Evolutionary conservation across 1,284 basidiomycete species (phyloP), one percentile per base, ranked within the genome.

Genomic region (Cutaneotrichosporon mucoides): DNA sequence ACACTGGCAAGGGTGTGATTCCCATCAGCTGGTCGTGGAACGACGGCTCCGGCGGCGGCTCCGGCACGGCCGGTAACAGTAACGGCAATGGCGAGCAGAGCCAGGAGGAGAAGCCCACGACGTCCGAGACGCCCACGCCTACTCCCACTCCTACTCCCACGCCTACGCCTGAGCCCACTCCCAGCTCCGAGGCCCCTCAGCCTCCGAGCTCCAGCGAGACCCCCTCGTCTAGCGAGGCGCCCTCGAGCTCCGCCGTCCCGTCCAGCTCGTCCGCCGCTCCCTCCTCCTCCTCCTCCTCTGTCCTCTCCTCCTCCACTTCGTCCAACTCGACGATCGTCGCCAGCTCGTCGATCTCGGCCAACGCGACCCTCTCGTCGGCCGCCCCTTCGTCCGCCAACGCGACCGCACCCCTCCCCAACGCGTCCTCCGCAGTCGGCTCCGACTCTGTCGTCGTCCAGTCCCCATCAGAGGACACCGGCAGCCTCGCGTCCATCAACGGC

Each of bases 11-110:
- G 0, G 89, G 88, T 59, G 80, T 85, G 16, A 64, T 90, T 53
- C 78, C 78, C 55, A 85, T 85, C 57, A 66, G 70, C n/a, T 89
- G 87, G 88, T 76, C 64, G 64, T 84, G 79, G 75, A 75, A 76
- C 54, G 78, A 73, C 57, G 80, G 73, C n/a, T 8, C 33, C n/a
- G 54, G 60, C 42, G 57, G 55, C 33, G 57, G 54, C 38, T 41
- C 37, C 34, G 53, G 47, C n/a, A 34, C 49, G 45, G 40, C 34
- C 34, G 37, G 54, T 38, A 43, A 51, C 50, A 43, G 13, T 40
- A 11, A 8, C 41, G 48, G 38, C 55, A 37, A 49, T 41, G 8
- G 24, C 42, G 12, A 36, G n/a, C 12, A 34, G 6, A 51, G 24
- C 33, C 53, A 58, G 35, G 50, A 56, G 56, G 38, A 57, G 4